These are phyloP conservation scores for Raphidocelis subcapitata DNA, from an alignment of 139 green algal genomes.

Conservation along the genomic window DNA sequence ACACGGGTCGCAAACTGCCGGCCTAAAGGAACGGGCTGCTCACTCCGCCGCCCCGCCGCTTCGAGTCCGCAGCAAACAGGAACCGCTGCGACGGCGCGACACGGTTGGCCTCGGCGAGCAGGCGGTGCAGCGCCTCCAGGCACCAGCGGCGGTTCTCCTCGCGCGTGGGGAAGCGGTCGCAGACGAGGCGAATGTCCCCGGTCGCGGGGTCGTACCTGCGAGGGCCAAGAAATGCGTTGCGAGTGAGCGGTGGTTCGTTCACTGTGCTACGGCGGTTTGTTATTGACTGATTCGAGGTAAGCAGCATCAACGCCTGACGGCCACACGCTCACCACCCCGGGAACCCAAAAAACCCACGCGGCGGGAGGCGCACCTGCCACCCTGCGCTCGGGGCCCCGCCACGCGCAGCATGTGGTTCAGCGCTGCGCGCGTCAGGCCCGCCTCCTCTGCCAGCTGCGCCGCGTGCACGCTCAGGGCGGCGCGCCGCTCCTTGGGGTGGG, in stretches of 20 bases:
- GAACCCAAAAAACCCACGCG: no score
- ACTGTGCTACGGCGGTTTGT: no score
- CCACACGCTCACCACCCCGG: no score
- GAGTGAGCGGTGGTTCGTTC: no score
- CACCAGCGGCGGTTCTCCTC: constrained; percentile 40
- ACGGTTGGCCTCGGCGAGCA: constrained; percentile 16
- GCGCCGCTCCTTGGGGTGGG: constrained; percentile 2
- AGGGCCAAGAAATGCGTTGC: no score
- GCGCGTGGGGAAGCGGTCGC: constrained; percentile 24
- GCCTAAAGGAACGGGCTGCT: no score
- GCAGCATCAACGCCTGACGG: no score
- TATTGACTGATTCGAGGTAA: no score
- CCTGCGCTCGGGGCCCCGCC: neutral
- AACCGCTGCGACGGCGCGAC: neutral
- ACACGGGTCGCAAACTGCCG: no score
- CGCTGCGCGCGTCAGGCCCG: neutral
- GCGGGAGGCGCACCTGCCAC: neutral
- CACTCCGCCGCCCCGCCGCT: no score
- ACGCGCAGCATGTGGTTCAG: constrained; percentile 23
- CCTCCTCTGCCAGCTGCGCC: constrained; percentile 21
- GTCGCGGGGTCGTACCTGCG: constrained; percentile 14
- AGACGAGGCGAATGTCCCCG: constrained; percentile 8
- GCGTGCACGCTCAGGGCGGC: constrained; percentile 18
- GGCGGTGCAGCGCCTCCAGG: constrained; percentile 31
- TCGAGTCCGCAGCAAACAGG: neutral